phyloP scores from a whole-genome alignment of 139 green algal species.

The Picocystis salinarum region DNA sequence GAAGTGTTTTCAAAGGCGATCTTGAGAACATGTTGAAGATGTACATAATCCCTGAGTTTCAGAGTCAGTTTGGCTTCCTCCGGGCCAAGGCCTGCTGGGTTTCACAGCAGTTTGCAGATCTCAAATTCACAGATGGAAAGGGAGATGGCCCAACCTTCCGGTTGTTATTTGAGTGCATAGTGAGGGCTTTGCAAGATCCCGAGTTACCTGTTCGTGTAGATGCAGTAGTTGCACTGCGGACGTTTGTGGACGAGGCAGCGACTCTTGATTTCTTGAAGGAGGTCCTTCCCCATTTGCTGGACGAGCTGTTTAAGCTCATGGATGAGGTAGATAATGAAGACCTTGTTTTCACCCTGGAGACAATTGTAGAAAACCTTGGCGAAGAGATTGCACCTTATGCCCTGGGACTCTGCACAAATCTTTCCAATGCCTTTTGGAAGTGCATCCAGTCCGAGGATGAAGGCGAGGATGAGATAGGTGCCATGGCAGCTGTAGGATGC shows the following conservation, averaged over 20 bases:
- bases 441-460: constrained; percentile 20
- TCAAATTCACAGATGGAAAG: constrained; percentile 45
- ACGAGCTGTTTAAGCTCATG: constrained; percentile 9
- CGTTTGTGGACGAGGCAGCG: constrained; percentile 73
- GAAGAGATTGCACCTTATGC: constrained; percentile 83
- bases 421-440: constrained; percentile 48
- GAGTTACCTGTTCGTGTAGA: constrained; percentile 74
- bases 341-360: constrained; percentile 81
- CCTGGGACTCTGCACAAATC: constrained; percentile 44
- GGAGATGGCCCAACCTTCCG: constrained; percentile 42
- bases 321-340: constrained; percentile 69
- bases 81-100: constrained; percentile 83
- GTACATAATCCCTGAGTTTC: constrained; percentile 25
- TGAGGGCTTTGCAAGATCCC: constrained; percentile 35
- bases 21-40: neutral
- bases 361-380: constrained; percentile 83
- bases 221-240: constrained; percentile 54
- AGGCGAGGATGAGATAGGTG: constrained; percentile 18
- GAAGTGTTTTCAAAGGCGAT: too few relatives aligned
- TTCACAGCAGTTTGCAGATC: constrained; percentile 49
- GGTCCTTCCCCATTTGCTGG: constrained; percentile 62
- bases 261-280: constrained; percentile 44
- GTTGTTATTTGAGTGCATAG: constrained; percentile 6
- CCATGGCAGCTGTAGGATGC: constrained; percentile 57
- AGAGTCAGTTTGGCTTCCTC: constrained; percentile 44